Percentiles rank a stretch among this genome's conserved stretches.
Evolutionary conservation across 2,329 filamentous ascomycete species (phyloP).

Genomic region (Septoria linicola): DNA sequence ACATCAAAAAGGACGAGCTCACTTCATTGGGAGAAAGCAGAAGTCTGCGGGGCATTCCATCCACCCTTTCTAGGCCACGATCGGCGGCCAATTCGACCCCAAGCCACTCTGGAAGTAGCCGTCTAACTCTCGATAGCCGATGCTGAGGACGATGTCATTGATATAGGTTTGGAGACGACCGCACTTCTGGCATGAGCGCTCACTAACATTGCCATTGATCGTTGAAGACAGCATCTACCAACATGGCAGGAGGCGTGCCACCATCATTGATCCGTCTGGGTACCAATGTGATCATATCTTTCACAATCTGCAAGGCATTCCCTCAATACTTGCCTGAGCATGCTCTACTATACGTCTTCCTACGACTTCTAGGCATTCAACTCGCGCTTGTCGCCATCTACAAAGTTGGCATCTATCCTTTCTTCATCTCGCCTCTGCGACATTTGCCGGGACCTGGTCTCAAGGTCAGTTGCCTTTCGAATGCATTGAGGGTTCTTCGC

Average conservation of each 20-base stretch:
- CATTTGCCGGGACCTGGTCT: constrained; percentile 39
- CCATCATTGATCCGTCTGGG: constrained; percentile 14
- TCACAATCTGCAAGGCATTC: constrained; percentile 11
- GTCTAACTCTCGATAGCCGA: constrained; percentile 8
- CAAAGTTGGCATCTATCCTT: constrained; percentile 37
- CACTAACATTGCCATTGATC: not conserved
- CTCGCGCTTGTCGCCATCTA: constrained; percentile 21
- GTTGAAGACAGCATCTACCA: too few relatives aligned
- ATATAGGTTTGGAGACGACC: constrained; percentile 11
- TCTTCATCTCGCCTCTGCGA: constrained; percentile 42
- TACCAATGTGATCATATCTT: constrained; percentile 7
- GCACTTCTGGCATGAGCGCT: too few relatives aligned
- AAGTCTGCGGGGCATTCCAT: constrained; percentile 14
- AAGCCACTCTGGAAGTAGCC: constrained; percentile 15
- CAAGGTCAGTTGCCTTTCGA: constrained; percentile 8
- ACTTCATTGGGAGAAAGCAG: constrained; percentile 8
- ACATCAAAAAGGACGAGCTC: constrained; percentile 6
- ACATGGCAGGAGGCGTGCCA: constrained; percentile 11
- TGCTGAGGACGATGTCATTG: constrained; percentile 16
- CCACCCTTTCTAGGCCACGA: constrained; percentile 9
- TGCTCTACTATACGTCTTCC: constrained; percentile 25
- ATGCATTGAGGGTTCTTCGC: constrained; percentile 2
- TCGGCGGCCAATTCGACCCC: constrained; percentile 9
- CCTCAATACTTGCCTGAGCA: constrained; percentile 26
- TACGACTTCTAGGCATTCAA: constrained; percentile 21